These are phyloP conservation scores for Ananas comosus DNA, from an alignment of 176 grass and related monocot species.

Conservation along the genomic window DNA sequence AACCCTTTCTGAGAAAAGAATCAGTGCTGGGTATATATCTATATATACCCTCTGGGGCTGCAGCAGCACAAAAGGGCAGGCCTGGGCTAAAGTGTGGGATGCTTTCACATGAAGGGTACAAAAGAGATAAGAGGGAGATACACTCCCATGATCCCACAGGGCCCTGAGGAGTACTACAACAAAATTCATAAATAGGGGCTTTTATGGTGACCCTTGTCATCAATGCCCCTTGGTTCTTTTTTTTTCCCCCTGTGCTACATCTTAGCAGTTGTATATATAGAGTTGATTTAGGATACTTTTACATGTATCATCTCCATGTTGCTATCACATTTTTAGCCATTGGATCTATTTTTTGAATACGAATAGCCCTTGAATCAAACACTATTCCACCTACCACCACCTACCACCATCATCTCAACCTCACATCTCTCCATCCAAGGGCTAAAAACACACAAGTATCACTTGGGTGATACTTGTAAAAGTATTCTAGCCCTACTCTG, in stretches of 20 bases:
- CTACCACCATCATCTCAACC: too few relatives aligned
- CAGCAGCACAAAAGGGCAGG: constrained; percentile 2
- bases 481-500: too few relatives aligned
- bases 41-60: background rate
- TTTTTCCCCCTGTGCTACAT: background rate
- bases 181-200: background rate
- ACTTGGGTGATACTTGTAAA: too few relatives aligned
- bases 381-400: too few relatives aligned
- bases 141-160: background rate
- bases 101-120: constrained; percentile 4
- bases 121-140: background rate
- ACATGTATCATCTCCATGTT: too few relatives aligned
- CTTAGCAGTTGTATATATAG: background rate
- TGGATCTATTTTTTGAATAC: too few relatives aligned
- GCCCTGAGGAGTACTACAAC: background rate
- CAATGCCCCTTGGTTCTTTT: background rate
- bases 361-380: too few relatives aligned
- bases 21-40: background rate
- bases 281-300: too few relatives aligned
- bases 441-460: too few relatives aligned
- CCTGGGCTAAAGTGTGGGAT: background rate
- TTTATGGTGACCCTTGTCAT: constrained; percentile 3
- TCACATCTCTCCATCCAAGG: too few relatives aligned
- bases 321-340: too few relatives aligned
- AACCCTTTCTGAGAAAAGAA: too few relatives aligned